These are phyloP conservation scores for Phialophora tarda DNA, from an alignment of 2,329 filamentous ascomycete genomes.

Conservation along the genomic window DNA sequence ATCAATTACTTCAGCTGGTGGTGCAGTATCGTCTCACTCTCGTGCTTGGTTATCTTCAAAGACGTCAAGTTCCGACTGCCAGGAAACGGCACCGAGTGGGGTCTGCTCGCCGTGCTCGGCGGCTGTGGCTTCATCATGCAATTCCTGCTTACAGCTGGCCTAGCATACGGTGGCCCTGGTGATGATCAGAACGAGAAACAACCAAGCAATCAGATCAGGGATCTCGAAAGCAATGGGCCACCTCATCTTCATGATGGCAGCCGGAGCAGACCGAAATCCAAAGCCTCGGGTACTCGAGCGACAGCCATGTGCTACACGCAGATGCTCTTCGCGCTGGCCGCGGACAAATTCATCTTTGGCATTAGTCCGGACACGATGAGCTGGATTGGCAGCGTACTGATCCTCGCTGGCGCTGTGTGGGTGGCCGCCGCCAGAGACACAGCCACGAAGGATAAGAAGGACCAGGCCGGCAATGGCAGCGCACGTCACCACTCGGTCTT, in stretches of 20 bases:
- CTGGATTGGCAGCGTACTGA: conserved; percentile 66
- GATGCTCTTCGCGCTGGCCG: conserved; percentile 70
- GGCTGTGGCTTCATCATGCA: conserved; percentile 82
- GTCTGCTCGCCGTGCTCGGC: conserved; percentile 70
- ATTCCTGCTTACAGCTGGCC: conserved; percentile 78
- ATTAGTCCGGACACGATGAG: conserved; percentile 63
- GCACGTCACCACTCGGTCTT: conserved; percentile 6
- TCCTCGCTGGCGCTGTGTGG: conserved; percentile 69
- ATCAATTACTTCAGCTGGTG: conserved; percentile 82
- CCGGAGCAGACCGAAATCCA: conserved; percentile 39
- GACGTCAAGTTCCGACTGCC: conserved; percentile 64
- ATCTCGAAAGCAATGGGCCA: conserved; percentile 25
- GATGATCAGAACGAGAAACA: conserved; percentile 5
- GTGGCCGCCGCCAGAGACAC: conserved; percentile 63
- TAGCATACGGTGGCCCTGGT: conserved; percentile 71
- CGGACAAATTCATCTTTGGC: conserved; percentile 69
- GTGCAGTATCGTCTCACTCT: conserved; percentile 70
- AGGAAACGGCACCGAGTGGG: conserved; percentile 64
- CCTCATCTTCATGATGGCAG: not conserved
- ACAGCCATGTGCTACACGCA: conserved; percentile 73
- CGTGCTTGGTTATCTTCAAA: conserved; percentile 64
- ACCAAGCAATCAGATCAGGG: conserved; percentile 13
- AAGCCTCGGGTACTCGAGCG: conserved; percentile 52
- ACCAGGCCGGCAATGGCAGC: conserved; percentile 30
- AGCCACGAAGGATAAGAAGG: conserved; percentile 25